phyloP scores from a whole-genome alignment of 2,329 filamentous ascomycete species.

The Hypomyces rosellus region DNA sequence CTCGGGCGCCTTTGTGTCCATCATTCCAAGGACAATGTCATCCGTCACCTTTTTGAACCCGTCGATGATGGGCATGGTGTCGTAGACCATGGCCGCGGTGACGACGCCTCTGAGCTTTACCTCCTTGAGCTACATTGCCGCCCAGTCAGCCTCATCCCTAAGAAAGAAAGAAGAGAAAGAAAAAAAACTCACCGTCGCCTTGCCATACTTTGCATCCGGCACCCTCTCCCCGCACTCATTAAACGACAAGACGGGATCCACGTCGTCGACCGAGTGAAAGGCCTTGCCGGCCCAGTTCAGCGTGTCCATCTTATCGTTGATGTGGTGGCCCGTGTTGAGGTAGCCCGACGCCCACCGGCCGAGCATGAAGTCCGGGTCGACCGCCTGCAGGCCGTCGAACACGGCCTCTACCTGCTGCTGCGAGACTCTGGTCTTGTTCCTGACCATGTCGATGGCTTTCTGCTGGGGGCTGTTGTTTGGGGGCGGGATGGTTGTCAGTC shows the following conservation, averaged over 20 bases:
- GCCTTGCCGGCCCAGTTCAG: constrained; percentile 26
- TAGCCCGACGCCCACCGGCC: constrained; percentile 24
- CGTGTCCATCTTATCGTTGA: constrained; percentile 15
- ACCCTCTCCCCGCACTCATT: constrained; percentile 10
- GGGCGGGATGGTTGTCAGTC: background rate
- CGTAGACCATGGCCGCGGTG: constrained; percentile 24
- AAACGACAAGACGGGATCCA: constrained; percentile 23
- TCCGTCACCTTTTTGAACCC: constrained; percentile 23
- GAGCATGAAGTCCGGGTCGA: constrained; percentile 19
- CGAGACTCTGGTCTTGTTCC: background rate
- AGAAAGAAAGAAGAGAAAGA: background rate
- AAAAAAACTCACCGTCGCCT: background rate
- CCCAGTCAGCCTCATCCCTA: background rate
- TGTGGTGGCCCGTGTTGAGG: constrained; percentile 21
- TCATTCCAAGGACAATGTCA: constrained; percentile 20
- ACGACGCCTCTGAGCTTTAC: constrained; percentile 19
- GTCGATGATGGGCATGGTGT: constrained; percentile 25
- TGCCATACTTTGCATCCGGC: constrained; percentile 2
- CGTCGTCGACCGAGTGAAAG: constrained; percentile 23
- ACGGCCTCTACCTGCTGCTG: constrained; percentile 1
- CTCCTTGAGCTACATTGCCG: constrained; percentile 17
- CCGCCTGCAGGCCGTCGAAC: constrained; percentile 17
- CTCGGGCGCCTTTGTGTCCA: constrained; percentile 18
- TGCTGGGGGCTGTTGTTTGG: background rate
- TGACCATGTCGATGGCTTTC: background rate